Evolutionary conservation across 345 rosid species (phyloP).

Genomic region (Pugionium dolabratum): DNA sequence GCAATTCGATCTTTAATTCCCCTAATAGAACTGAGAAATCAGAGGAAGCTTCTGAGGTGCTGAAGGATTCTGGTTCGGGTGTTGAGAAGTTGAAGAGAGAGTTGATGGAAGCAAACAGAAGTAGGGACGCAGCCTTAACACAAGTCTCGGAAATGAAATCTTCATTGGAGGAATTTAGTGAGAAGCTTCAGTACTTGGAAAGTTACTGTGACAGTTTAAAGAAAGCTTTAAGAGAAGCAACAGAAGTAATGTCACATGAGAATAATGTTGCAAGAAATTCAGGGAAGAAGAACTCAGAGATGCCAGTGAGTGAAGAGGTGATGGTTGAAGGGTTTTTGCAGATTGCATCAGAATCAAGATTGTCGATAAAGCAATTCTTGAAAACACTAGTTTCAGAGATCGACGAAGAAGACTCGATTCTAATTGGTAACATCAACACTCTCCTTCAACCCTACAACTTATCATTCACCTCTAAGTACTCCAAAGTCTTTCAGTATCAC

Average conservation of each 20-base stretch:
- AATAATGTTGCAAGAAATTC: conserved; percentile 25
- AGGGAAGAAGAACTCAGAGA: conserved; percentile 33
- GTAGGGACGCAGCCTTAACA: conserved; percentile 66
- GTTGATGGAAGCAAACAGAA: conserved; percentile 72
- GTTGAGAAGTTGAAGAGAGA: conserved; percentile 73
- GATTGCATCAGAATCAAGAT: conserved; percentile 88
- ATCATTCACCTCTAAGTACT: conserved; percentile 60
- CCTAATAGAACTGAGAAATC: conserved; percentile 67
- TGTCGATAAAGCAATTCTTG: conserved; percentile 92
- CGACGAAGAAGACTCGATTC: conserved; percentile 60
- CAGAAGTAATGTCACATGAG: conserved; percentile 32
- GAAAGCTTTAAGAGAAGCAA: conserved; percentile 72
- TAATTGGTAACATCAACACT: conserved; percentile 57
- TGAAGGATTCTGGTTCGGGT: conserved; percentile 61
- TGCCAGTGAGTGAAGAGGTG: conserved; percentile 87
- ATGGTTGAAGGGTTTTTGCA: conserved; percentile 94
- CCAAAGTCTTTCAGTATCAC: conserved; percentile 73
- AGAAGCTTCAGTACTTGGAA: conserved; percentile 84
- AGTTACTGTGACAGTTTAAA: conserved; percentile 78
- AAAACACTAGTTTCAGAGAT: conserved; percentile 70
- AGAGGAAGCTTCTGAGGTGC: conserved; percentile 67
- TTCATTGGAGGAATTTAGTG: conserved; percentile 66
- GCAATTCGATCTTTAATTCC: conserved; percentile 40
- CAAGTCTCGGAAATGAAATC: conserved; percentile 82
- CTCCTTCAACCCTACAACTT: conserved; percentile 70